Evolutionary conservation across 2,329 filamentous ascomycete genomes (phyloP), one percentile per base, ranked within the genome.

Genomic region (Fusarium pininemorale): DNA sequence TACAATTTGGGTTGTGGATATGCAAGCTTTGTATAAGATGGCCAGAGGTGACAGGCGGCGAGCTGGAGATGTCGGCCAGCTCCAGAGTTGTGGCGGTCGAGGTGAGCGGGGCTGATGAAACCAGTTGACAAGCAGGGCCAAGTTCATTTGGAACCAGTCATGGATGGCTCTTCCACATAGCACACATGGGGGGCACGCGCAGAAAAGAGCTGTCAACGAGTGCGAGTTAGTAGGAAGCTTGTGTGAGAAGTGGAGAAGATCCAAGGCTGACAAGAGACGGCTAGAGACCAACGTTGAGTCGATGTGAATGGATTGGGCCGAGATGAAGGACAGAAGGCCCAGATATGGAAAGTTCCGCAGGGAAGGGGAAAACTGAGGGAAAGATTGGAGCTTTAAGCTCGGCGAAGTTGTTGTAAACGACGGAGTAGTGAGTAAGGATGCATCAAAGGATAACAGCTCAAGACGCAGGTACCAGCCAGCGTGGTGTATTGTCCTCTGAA

Each of bases 51-150:
- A 63, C 63, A 55, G 65, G 59, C 64, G 54, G 72, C 76, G 81
- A 84, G 84, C 84, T 85, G 83, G 85, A 83, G 79, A 82, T 85
- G 83, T 80, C 83, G 84, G 82, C 84, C 83, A 86, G 84, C 83
- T 83, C 78, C 80, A 84, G 80, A 80, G 79, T 74, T 78, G 80
- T 78, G 80, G 78, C 77, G 78, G 80, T 78, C 79, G 80, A 82
- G 79, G 78, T 69, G 79, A 81, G 83, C 81, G 82, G 84, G 84
- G 82, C 79, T 79, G 79, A 82, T 80, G 81, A 80, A 82, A 83
- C 82, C 80, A 82, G 79, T 79, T 82, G 81, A 81, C 81, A 79
- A 81, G 78, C 79, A 81, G 79, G 81, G 79, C 80, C 82, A 83
- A 80, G 83, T 83, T 85, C 83, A 85, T 86, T 83, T 83, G 83